Percentiles rank a stretch among this genome's conserved stretches.
Conservation (phyloP, 2,329 filamentous ascomycete genomes). For the Colletotrichum camelliae region DNA sequence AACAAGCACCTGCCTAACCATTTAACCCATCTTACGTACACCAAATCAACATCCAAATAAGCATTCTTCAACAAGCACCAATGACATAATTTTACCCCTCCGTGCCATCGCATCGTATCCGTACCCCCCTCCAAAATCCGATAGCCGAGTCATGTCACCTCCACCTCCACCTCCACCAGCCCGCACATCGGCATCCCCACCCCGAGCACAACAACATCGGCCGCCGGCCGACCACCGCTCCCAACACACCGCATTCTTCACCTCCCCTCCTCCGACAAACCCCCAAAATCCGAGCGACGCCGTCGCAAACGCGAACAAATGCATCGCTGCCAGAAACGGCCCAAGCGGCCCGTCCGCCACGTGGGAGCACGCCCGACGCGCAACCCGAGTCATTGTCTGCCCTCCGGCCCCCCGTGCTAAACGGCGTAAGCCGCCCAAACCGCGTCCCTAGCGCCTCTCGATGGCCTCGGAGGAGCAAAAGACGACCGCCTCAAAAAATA, state of each 20-base stretch:
- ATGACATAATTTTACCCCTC: not conserved
- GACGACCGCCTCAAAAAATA: not conserved
- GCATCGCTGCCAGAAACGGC: not conserved
- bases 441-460: not conserved
- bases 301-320: not conserved
- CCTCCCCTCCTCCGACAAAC: not conserved
- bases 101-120: not conserved
- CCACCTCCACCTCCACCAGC: not conserved
- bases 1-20: not conserved
- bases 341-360: not conserved
- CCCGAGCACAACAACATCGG: not conserved
- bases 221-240: not conserved
- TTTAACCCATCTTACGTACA: not conserved
- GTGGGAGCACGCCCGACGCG: not conserved
- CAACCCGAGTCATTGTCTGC: not conserved
- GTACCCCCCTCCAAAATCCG: not conserved
- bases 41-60: not conserved
- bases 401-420: not conserved
- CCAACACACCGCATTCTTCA: not conserved
- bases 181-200: not conserved
- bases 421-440: not conserved
- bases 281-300: not conserved
- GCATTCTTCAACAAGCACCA: not conserved
- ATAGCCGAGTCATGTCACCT: constrained; percentile 17
- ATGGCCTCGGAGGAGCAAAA: not conserved